A percentile compares a stretch with the other conserved stretches of the same genome.
These are phyloP conservation scores for Aspergillus amoenus DNA, from an alignment of 2,329 filamentous ascomycete genomes.

Conservation along the genomic window DNA sequence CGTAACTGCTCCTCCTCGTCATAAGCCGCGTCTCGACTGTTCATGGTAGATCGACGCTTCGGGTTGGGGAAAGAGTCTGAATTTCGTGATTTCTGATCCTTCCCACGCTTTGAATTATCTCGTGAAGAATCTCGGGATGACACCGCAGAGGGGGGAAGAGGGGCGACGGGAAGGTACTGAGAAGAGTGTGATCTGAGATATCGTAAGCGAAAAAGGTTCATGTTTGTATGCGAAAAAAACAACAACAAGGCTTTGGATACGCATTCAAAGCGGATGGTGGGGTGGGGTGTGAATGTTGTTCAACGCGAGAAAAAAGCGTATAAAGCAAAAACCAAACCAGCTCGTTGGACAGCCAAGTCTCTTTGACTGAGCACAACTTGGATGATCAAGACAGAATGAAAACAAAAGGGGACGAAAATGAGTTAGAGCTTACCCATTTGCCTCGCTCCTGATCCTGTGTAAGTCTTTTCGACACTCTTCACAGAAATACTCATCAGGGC, in stretches of 20 bases:
- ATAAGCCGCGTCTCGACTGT: conserved; percentile 90
- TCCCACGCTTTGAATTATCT: conserved; percentile 38
- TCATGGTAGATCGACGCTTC: conserved; percentile 94
- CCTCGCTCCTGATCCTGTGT: conserved; percentile 76
- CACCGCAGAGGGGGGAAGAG: conserved; percentile 45
- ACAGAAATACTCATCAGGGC: conserved; percentile 96
- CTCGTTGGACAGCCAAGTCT: not conserved
- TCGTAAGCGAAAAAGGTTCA: conserved; percentile 31
- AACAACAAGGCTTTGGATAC: not conserved
- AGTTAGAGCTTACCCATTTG: conserved; percentile 71
- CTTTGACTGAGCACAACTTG: not conserved
- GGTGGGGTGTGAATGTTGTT: not conserved
- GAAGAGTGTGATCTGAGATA: conserved; percentile 59
- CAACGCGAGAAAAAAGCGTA: not conserved
- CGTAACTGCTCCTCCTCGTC: conserved; percentile 90
- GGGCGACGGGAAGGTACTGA: conserved; percentile 60
- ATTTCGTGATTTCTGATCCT: conserved; percentile 46
- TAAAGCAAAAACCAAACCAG: not conserved
- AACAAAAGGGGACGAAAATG: not conserved
- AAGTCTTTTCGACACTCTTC: conserved; percentile 90
- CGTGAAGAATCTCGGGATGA: conserved; percentile 46
- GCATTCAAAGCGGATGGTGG: not conserved
- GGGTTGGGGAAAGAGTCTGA: conserved; percentile 59
- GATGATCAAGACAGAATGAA: not conserved
- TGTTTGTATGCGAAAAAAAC: not conserved